A percentile compares a stretch with the other conserved stretches of the same genome.
Evolutionary conservation across 2,329 filamentous ascomycete species (phyloP).

Genomic region (Colletotrichum aenigma): DNA sequence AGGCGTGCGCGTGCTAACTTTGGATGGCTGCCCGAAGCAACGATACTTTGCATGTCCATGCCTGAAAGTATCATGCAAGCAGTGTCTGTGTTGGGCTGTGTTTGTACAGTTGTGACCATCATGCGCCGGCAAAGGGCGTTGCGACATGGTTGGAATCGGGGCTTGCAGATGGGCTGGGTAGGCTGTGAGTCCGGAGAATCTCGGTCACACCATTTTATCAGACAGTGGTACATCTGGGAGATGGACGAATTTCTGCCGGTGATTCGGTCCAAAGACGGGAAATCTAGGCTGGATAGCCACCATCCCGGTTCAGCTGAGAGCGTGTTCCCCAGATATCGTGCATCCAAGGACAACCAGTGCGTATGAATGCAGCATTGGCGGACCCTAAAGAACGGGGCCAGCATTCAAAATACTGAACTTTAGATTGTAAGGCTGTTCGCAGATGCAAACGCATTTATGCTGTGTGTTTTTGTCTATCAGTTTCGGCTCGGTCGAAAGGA

Average conservation of each 20-base stretch:
- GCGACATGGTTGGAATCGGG: background rate
- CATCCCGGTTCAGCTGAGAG: background rate
- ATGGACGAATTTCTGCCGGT: background rate
- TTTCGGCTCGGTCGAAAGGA: background rate
- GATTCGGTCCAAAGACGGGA: background rate
- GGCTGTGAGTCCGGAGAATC: background rate
- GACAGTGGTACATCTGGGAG: background rate
- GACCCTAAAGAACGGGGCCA: background rate
- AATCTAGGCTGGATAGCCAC: background rate
- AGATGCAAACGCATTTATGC: background rate
- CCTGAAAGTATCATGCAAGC: background rate
- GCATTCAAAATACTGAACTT: background rate
- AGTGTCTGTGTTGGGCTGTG: background rate
- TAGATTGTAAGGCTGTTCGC: background rate
- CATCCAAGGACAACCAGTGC: background rate
- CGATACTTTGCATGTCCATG: background rate
- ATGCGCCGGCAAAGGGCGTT: background rate
- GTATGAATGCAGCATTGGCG: background rate
- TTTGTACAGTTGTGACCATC: background rate
- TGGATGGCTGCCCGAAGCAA: background rate
- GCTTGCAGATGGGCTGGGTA: background rate
- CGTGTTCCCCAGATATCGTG: background rate
- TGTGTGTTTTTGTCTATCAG: background rate
- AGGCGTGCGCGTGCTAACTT: background rate
- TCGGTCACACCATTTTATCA: background rate